Evolutionary conservation across 768 basidiomycete species (phyloP), one percentile per base, ranked within the genome.

Genomic region (Zangia roseola): DNA sequence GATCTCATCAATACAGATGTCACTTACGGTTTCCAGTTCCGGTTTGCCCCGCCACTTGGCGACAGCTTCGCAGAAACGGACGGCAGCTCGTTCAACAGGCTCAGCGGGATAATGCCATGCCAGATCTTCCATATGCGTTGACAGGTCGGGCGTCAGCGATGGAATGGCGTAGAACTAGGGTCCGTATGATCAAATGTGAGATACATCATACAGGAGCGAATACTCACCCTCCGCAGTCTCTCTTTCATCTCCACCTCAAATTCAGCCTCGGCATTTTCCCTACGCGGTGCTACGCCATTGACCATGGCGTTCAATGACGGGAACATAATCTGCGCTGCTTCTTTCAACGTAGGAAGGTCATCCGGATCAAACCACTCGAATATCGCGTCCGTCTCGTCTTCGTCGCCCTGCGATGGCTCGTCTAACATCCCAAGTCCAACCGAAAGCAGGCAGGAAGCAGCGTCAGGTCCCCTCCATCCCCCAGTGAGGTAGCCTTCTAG

Each of bases 31-130:
- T 68, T 89, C 86, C 8, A 93, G 76, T 57, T 92, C 91, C 31
- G 90, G 90, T 60, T 86, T 88, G 3, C 90, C 90, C 56, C 89
- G 72, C 91, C 90, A 93, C 44, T 78, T 79, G 2, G 86, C 82
- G 37, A 92, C 76, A 30, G 88, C 88, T 61, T 93, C 90, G 59
- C 84, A 90, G 60, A 88, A 93, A 42, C 88, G 73, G 6, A 90
- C 74, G 0, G 86, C 82, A 24, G 86, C 83, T 17, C 88, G 77
- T 60, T 93, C 90, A 14, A 91, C 79, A 19, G 88, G 84, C 58
- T 92, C 88, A 1, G 86, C 83, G 25, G 91, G 88, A 62, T 84
- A 92, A 57, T 82, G 80, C 81, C 84, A 85, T 2, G 88, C 86
- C 24, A 70, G 38, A 47, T 69, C 71, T 60, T 89, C 87, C 81